Evolutionary conservation across 2,329 filamentous ascomycete genomes (phyloP), one percentile per base, ranked within the genome.

Genomic region (Basipetospora chlamydospora): DNA sequence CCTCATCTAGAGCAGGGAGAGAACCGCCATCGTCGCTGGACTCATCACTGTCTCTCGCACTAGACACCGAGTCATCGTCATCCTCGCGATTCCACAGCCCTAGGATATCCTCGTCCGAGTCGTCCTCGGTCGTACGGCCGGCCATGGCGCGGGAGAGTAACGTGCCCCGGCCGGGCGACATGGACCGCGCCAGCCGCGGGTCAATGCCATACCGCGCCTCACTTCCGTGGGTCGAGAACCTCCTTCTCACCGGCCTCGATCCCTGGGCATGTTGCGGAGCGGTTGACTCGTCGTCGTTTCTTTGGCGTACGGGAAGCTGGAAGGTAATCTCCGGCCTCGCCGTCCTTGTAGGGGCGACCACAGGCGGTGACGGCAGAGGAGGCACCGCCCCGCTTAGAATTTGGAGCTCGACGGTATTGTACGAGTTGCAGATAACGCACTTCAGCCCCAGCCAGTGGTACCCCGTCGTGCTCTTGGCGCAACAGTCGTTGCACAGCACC

Each of bases 401-500:
- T 39, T 71, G 70, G 18, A 80, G 55, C 47, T 80, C 71, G 12
- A 69, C 71, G 0, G 77, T 82, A 48, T 82, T 82, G 48, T 80
- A 82, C 3, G 76, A 80, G 28, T 66, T 61, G 49, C 77, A 82
- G 25, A 79, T 73, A 11, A 68, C 77, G 53, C 90, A 98, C 56
- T 93, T 94, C 31, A 94, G 64, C 0, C 90, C 90, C 4, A 96
- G 64, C 85, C 90, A 98, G 57, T 98, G 90, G 52, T 92, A 98
- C 21, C 73, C 70, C 16, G 90, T 85, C 16, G 81, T 80, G 42
- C 80, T 87, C 52, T 86, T 87, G 10, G 82, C 81, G 31, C 78
- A 83, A 58, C 90, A 98, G 58, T 98, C 90, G 53, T 98, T 96
- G 58, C 90, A 98, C 42, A 87, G 74, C 34, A 96, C 74, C 43